Evolutionary conservation across 768 basidiomycete genomes (phyloP).

Genomic region (Calocera viscosa): DNA sequence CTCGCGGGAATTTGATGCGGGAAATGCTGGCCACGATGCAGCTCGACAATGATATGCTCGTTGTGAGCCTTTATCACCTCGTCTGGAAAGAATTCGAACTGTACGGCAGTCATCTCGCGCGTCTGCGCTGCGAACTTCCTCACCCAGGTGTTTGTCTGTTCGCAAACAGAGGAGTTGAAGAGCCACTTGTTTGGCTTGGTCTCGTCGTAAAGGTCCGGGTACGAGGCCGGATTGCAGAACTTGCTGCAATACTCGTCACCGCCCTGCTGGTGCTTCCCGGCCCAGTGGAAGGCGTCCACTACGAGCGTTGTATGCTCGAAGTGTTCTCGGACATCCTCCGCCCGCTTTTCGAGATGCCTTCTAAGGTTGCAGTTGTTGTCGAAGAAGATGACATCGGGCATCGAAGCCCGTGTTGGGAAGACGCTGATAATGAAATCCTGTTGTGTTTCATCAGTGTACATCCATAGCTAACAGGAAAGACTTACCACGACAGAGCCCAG

Average conservation of each 20-base stretch:
- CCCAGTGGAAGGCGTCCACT: slow-evolving; percentile 22
- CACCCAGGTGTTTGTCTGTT: background rate
- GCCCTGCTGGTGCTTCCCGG: slow-evolving; percentile 18
- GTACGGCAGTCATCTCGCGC: background rate
- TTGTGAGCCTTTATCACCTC: background rate
- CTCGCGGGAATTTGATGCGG: too few relatives aligned
- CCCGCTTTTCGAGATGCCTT: slow-evolving; percentile 4
- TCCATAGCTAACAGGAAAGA: background rate
- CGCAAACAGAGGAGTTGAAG: background rate
- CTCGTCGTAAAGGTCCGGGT: slow-evolving; percentile 9
- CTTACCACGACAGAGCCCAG: slow-evolving; percentile 24
- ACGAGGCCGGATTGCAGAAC: slow-evolving; percentile 18
- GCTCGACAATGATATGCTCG: background rate
- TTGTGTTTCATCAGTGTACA: background rate
- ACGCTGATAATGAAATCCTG: background rate
- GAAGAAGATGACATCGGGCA: background rate
- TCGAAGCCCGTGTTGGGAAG: background rate
- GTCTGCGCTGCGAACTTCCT: background rate
- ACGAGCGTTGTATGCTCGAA: slow-evolving; percentile 17
- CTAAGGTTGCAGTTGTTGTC: background rate
- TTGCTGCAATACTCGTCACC: slow-evolving; percentile 15
- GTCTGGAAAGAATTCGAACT: background rate
- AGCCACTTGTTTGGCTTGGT: background rate
- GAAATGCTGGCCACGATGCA: too few relatives aligned
- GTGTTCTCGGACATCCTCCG: background rate